phyloP scores from a whole-genome alignment of 108 stramenopile species.

The Stephanodiscus minutulus region DNA sequence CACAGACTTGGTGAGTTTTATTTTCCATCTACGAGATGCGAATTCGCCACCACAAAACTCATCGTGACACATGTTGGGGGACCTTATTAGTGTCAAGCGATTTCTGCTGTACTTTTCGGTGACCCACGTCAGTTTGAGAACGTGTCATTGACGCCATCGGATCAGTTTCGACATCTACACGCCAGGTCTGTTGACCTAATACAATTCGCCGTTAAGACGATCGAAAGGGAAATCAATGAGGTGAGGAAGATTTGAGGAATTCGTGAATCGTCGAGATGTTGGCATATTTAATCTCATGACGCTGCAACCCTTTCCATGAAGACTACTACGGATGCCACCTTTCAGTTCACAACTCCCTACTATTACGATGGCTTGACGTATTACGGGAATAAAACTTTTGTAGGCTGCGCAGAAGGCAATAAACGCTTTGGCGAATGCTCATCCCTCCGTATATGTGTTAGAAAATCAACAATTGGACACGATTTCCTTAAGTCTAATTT shows the following conservation, averaged over 20 bases:
- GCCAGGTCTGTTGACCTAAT: slow-evolving; percentile 5
- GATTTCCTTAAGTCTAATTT: slow-evolving; percentile 12
- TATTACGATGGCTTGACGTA: slow-evolving; percentile 48
- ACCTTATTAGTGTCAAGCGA: slow-evolving; percentile 10
- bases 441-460: slow-evolving; percentile 30
- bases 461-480: not conserved
- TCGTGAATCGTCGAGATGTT: not conserved
- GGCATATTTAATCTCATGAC: not conserved
- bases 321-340: slow-evolving; percentile 15
- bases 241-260: not conserved
- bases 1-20: not conserved
- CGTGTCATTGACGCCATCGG: not conserved
- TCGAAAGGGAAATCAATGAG: slow-evolving; percentile 27
- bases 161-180: not conserved
- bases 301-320: not conserved
- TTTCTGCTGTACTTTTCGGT: slow-evolving; percentile 28
- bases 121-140: slow-evolving; percentile 8
- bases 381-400: slow-evolving; percentile 31
- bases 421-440: slow-evolving; percentile 26
- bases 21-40: not conserved
- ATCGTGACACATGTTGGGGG: not conserved
- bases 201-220: slow-evolving; percentile 1
- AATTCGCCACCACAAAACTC: not conserved
- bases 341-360: slow-evolving; percentile 51
- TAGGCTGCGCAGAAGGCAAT: slow-evolving; percentile 39